A percentile compares a stretch with the other conserved stretches of the same genome.
Evolutionary conservation across 129 eudicot genomes (phyloP).

Genomic region (Helianthus annuus): DNA sequence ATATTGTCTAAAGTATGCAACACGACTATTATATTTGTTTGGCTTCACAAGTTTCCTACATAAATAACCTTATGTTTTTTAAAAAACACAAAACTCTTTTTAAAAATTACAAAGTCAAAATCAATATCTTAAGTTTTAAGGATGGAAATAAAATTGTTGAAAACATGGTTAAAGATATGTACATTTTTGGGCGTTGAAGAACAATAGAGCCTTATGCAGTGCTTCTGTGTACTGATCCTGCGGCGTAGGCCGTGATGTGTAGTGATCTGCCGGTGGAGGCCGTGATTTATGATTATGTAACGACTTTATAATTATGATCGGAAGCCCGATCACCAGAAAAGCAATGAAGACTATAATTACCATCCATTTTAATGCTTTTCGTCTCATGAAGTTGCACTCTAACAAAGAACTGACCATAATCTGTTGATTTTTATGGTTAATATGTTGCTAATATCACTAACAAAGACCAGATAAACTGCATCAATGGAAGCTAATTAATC

Average conservation of each 20-base stretch:
- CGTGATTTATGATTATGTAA: constrained; percentile 52
- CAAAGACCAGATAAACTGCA: no score
- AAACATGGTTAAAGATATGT: constrained; percentile 24
- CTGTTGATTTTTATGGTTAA: no score
- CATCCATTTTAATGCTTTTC: constrained; percentile 56
- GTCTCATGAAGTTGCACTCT: constrained; percentile 72
- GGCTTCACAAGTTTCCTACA: no score
- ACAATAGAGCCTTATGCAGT: constrained; percentile 72
- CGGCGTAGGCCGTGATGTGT: constrained; percentile 10
- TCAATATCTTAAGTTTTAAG: not conserved
- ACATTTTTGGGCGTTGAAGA: constrained; percentile 97
- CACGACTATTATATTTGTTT: no score
- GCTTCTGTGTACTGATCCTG: constrained; percentile 79
- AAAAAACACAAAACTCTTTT: no score
- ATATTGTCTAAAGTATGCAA: no score
- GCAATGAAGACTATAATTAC: constrained; percentile 38
- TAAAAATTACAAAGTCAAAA: not conserved
- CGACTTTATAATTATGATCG: constrained; percentile 54
- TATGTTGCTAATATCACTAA: no score
- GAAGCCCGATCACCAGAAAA: constrained; percentile 67
- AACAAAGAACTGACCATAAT: constrained; percentile 20
- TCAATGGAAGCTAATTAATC: no score
- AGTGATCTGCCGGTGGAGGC: constrained; percentile 54
- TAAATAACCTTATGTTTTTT: no score
- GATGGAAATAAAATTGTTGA: constrained; percentile 15